Evolutionary conservation across 2,329 filamentous ascomycete species (phyloP), one percentile per base, ranked within the genome.

Genomic region (Aspergillus aculeatinus): DNA sequence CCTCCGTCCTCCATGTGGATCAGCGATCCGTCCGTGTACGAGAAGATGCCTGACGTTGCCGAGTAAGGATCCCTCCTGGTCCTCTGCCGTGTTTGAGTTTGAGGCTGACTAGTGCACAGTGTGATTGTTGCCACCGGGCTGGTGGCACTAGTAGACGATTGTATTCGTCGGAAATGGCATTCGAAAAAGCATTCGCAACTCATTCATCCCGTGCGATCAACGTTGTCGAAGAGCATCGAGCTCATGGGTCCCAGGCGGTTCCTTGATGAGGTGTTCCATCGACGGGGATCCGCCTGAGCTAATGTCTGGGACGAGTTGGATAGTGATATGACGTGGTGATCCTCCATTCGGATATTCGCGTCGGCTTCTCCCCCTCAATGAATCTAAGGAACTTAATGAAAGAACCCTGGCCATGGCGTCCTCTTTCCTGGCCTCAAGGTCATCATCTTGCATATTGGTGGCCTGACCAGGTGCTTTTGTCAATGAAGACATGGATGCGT

Each of bases 1-100:
- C 90, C 92, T 58, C 92, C 92, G 5, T 96, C 90, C 73, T 91
- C 90, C 68, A 88, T 98, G 87, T 93, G 91, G 87, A 91, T 98
- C 73, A 91, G 85, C 68, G 91, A 96, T 74, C 79, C 85, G 61
- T 82, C 81, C 16, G 82, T 95, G 61, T 82, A 95, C 65, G 80
- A 84, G 33, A 87, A 85, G 66, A 80, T 86, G 72, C 89, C 89
- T 53, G 93, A 96, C 73, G 86, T 96, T 70, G 91, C 92, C 63
- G 93, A 97, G 92, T 96, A 86, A 84, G 87, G 85, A 19, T 44
- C 48, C 50, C 44, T 42, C 31, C 16, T 44, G 16, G 16, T 27
- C 27, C 39, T 59, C 57, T 44, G 50, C 35, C 16, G 39, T 9
- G 33, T 59, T 57, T 49, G 48, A 55, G 49, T 50, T 57, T 55